Base-by-base conservation (phyloP, 2,329 filamentous ascomycete genomes). In the Aspergillus felis region DNA sequence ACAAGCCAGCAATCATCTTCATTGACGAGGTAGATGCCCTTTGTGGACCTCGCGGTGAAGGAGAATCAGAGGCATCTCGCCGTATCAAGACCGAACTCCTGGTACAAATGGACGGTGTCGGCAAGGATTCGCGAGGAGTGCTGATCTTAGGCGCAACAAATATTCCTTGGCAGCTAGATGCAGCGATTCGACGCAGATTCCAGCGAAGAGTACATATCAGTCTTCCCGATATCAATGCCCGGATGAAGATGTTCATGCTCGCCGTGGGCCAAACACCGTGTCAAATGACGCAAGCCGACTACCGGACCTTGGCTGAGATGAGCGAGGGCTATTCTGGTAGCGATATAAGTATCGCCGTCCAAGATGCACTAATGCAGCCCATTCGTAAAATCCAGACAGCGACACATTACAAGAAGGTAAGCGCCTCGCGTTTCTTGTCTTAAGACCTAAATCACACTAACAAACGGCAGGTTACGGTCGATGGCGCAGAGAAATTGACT, bases 71-170 rank as follows among this genome's bases (percentile, higher is more conserved):
- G 81, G 94, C 95, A 1, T 97, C 92, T 53, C 86, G 94, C 60
- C 89, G 94, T 73, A 99, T 99, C 82, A 99, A 99, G 79, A 99
- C 94, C 0, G 94, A 99, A 76, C 87, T 99, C 69, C 86, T 99
- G 14, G 93, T 99, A 20, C 94, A 99, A 76, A 99, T 99, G 94
- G 94, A 99, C 68, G 95, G 94, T 77, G 94, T 99, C 9, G 95
- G 94, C 61, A 93, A 95, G 62, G 94, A 99, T 76, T 93, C 89
- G 61, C 92, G 89, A 68, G 94, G 93, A 22, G 93, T 99, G 8
- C 81, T 99, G 25, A 95, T 99, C 44, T 84, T 99, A 3, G 94
- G 94, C 59, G 94, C 94, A 54, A 99, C 94, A 56, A 99, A 99
- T 73, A 97, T 99, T 61, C 94, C 94, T 20, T 99, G 94, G 94